Conservation (phyloP, 2,329 filamentous ascomycete genomes). For the Dryadomyces quercivorus region DNA sequence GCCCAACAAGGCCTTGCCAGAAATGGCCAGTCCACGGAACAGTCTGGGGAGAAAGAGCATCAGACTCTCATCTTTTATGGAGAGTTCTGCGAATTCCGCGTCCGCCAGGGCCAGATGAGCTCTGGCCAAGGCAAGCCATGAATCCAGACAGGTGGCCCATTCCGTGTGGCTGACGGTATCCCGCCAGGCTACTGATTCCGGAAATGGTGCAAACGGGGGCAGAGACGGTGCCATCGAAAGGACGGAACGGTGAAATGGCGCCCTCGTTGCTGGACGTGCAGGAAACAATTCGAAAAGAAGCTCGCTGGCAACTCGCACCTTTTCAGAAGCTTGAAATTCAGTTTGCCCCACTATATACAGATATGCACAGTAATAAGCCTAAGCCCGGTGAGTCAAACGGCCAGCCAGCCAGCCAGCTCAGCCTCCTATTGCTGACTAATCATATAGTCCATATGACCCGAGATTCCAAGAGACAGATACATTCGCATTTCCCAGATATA, state of each 20-base stretch:
- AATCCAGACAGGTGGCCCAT: slow-evolving; percentile 66
- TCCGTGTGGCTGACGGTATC: slow-evolving; percentile 54
- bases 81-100: slow-evolving; percentile 37
- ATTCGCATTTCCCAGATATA: background rate
- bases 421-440: background rate
- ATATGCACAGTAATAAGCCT: no score
- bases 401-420: background rate
- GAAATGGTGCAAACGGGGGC: slow-evolving; percentile 68
- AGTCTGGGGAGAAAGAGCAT: slow-evolving; percentile 55
- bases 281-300: background rate
- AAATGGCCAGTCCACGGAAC: slow-evolving; percentile 39
- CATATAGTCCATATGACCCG: background rate
- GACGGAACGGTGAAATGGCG: background rate
- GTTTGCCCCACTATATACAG: background rate
- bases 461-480: background rate
- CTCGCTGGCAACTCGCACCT: background rate
- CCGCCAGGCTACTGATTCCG: slow-evolving; percentile 49
- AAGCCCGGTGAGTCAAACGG: background rate
- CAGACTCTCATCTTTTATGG: slow-evolving; percentile 46
- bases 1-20: slow-evolving; percentile 20
- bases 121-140: slow-evolving; percentile 59
- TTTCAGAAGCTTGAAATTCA: background rate
- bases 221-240: slow-evolving; percentile 31
- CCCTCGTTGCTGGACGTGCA: background rate
- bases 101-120: slow-evolving; percentile 50